A percentile compares a stretch with the other conserved stretches of the same genome.
phyloP scores from a whole-genome alignment of 2,329 filamentous ascomycete genomes.

The Coniochaeta sp. region DNA sequence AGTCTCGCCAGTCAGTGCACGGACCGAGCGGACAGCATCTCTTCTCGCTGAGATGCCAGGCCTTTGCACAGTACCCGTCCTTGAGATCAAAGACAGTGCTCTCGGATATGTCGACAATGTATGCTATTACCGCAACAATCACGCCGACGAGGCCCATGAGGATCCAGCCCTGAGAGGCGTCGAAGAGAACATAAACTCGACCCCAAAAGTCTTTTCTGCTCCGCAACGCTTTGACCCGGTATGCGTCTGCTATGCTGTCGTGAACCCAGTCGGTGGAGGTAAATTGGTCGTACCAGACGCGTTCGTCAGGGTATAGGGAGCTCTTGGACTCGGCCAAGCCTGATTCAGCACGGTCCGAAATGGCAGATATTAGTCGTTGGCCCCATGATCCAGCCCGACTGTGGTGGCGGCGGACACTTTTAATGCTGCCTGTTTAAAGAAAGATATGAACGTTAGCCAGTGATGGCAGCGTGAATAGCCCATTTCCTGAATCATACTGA shows the following conservation, averaged over 20 bases:
- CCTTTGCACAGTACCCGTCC: conserved; percentile 68
- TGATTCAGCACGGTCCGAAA: conserved; percentile 48
- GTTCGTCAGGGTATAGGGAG: conserved; percentile 67
- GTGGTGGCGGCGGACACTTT: conserved; percentile 37
- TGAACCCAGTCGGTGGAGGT: conserved; percentile 98
- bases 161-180: conserved; percentile 90
- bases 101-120: conserved; percentile 83
- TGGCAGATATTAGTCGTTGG: conserved; percentile 53
- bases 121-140: conserved; percentile 77
- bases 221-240: conserved; percentile 76
- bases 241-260: conserved; percentile 90
- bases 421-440: conserved; percentile 24
- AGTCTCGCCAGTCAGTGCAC: conserved; percentile 49
- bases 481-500: conserved; percentile 1
- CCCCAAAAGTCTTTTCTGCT: conserved; percentile 78
- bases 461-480: background rate
- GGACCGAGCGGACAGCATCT: conserved; percentile 47
- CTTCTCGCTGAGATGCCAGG: conserved; percentile 70
- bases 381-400: conserved; percentile 52
- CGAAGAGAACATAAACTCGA: conserved; percentile 67
- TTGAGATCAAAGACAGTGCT: conserved; percentile 83
- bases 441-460: background rate
- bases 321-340: conserved; percentile 55
- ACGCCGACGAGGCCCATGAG: conserved; percentile 85
- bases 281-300: conserved; percentile 98